Conservation (phyloP, 371 early-diverging fungal genomes). For the Dinochytrium kinnereticum region DNA sequence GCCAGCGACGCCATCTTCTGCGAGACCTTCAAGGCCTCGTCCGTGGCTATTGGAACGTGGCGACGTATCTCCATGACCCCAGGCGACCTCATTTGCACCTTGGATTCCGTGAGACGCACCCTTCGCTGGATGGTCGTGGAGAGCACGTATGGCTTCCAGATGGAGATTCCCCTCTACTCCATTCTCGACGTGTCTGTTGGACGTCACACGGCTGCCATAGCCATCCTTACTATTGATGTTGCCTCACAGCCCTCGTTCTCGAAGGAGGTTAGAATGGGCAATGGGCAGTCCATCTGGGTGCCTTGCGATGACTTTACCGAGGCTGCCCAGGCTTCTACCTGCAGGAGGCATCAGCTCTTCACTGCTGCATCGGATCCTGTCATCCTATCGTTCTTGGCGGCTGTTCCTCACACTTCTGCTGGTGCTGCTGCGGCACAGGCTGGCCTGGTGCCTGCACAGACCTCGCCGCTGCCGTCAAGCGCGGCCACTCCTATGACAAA, state of each 20-base stretch:
- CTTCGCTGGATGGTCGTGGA: constrained; percentile 77
- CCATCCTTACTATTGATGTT: constrained; percentile 3
- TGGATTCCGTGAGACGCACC: constrained; percentile 56
- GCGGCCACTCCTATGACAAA: neutral
- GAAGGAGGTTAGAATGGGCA: constrained; percentile 9
- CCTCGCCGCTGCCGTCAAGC: neutral
- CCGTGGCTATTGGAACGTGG: constrained; percentile 77
- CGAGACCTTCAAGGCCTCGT: constrained; percentile 54
- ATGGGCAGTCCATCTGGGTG: constrained; percentile 3
- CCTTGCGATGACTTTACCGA: constrained; percentile 15
- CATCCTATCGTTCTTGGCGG: neutral
- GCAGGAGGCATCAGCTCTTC: neutral
- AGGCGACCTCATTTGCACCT: constrained; percentile 66
- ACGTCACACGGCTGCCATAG: constrained; percentile 1
- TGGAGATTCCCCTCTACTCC: constrained; percentile 67
- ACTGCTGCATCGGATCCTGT: neutral
- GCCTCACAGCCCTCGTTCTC: neutral
- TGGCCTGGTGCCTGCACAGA: neutral
- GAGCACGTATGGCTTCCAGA: constrained; percentile 71
- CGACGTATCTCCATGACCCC: constrained; percentile 65
- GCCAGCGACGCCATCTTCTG: neutral
- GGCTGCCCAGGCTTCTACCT: neutral
- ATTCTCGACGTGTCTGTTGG: constrained; percentile 65
- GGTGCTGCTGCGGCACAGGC: constrained; percentile 7
- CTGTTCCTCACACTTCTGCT: constrained; percentile 4